Evolutionary conservation across 1,139 yeast genomes (phyloP).

Genomic region (Insectozyma bohioensis): DNA sequence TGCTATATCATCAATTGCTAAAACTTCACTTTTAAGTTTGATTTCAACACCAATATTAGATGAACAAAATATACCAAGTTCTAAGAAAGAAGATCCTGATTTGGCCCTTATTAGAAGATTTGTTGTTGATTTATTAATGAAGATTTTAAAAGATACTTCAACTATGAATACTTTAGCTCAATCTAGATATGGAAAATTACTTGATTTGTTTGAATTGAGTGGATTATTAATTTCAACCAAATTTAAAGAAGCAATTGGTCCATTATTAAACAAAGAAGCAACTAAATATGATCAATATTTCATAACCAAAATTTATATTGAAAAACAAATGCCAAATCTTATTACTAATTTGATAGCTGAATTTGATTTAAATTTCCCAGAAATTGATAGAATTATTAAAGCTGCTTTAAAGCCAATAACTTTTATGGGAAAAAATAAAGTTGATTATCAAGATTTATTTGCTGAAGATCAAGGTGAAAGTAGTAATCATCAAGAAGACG

Average conservation of each 20-base stretch:
- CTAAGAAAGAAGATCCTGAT: conserved; percentile 61
- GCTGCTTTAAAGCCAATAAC: conserved; percentile 61
- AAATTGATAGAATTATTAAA: conserved; percentile 56
- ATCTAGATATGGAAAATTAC: conserved; percentile 51
- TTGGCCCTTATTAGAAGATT: conserved; percentile 72
- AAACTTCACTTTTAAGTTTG: conserved; percentile 57
- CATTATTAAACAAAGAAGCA: conserved; percentile 46
- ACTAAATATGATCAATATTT: conserved; percentile 58
- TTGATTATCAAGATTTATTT: conserved; percentile 57
- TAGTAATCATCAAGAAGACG: conserved; percentile 45
- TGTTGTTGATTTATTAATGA: conserved; percentile 68
- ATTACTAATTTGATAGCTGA: conserved; percentile 60
- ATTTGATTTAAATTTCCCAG: conserved; percentile 72
- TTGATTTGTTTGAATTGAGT: conserved; percentile 56
- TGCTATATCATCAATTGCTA: conserved; percentile 52
- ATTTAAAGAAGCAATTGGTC: conserved; percentile 42
- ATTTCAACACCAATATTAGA: conserved; percentile 52
- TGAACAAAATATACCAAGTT: conserved; percentile 40
- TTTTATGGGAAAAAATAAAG: conserved; percentile 60
- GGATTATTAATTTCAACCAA: conserved; percentile 44
- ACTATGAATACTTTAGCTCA: conserved; percentile 23
- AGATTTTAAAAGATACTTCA: conserved; percentile 55
- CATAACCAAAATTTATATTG: conserved; percentile 63
- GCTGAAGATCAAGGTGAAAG: conserved; percentile 34
- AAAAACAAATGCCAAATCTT: conserved; percentile 59